Evolutionary conservation across 129 eudicot genomes (phyloP).

Genomic region (Tagetes patula): DNA sequence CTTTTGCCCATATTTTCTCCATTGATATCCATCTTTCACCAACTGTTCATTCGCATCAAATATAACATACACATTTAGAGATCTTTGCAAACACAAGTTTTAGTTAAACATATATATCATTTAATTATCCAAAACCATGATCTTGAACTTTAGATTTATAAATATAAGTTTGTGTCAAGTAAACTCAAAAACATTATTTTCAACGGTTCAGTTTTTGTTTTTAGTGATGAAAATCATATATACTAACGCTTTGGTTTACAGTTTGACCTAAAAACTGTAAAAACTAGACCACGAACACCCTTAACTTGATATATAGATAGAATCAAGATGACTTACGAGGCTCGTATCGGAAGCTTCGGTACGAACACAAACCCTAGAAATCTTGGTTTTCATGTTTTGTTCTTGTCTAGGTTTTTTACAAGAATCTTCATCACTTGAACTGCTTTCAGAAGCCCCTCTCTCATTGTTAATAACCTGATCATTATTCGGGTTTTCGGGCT

Average conservation of each 20-base stretch:
- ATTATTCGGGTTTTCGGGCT: conserved; percentile 33
- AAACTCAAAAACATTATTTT: no score
- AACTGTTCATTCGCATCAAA: conserved; percentile 41
- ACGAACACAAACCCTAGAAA: conserved; percentile 51
- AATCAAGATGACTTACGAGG: conserved; percentile 58
- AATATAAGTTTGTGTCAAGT: neutral
- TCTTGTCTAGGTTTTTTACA: conserved; percentile 71
- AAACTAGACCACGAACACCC: no score
- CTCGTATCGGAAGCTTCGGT: conserved; percentile 81
- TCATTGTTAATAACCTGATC: conserved; percentile 35
- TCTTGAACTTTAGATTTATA: neutral
- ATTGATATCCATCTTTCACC: conserved; percentile 95
- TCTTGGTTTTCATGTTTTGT: conserved; percentile 60
- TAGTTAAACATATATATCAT: neutral
- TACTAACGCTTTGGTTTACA: no score
- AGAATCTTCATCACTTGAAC: conserved; percentile 87
- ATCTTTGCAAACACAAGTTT: neutral
- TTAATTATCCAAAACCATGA: neutral
- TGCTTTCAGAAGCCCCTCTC: conserved; percentile 56
- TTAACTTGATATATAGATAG: neutral
- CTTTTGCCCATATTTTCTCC: conserved; percentile 99
- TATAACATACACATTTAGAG: conserved; percentile 20
- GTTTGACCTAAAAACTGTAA: no score
- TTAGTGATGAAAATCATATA: no score
- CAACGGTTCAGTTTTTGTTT: no score